phyloP scores from a whole-genome alignment of 441 rosid species.

The Euphorbia schlechtendalii region DNA sequence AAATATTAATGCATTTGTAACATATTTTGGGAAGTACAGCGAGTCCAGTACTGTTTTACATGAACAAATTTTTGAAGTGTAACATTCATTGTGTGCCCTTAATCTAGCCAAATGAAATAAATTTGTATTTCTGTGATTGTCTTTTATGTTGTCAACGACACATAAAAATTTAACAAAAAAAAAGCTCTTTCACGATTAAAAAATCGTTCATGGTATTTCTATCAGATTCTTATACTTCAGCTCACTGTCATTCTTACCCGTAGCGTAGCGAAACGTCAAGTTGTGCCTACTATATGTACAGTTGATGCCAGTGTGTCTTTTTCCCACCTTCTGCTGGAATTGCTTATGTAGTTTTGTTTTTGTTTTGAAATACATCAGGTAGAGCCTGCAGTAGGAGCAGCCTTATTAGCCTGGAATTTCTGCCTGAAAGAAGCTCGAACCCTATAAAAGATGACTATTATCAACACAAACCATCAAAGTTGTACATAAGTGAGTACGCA shows the following conservation, averaged over 20 bases:
- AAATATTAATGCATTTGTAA: background rate
- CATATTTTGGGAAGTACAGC: background rate
- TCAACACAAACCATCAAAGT: slow-evolving; percentile 6
- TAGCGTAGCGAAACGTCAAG: background rate
- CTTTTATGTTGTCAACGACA: background rate
- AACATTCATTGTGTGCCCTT: too few species aligned
- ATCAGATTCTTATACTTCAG: too few species aligned
- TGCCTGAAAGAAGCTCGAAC: slow-evolving; percentile 35
- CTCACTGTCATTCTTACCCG: background rate
- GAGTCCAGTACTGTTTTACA: background rate
- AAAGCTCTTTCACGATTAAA: background rate
- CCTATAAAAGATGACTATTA: slow-evolving; percentile 21
- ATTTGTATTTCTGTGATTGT: too few species aligned
- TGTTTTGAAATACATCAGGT: slow-evolving; percentile 35
- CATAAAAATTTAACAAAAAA: too few species aligned
- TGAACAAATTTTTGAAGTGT: too few species aligned
- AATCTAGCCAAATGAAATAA: too few species aligned
- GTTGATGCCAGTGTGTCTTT: background rate
- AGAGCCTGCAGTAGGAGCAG: slow-evolving; percentile 76
- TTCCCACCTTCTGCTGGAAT: background rate
- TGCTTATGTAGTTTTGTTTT: background rate
- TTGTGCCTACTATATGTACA: background rate
- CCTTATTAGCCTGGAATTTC: slow-evolving; percentile 52
- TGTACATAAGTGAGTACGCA: slow-evolving; percentile 24
- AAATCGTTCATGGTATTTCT: too few species aligned